phyloP scores from a whole-genome alignment of 2,329 filamentous ascomycete species.

The Fusarium newnesense region DNA sequence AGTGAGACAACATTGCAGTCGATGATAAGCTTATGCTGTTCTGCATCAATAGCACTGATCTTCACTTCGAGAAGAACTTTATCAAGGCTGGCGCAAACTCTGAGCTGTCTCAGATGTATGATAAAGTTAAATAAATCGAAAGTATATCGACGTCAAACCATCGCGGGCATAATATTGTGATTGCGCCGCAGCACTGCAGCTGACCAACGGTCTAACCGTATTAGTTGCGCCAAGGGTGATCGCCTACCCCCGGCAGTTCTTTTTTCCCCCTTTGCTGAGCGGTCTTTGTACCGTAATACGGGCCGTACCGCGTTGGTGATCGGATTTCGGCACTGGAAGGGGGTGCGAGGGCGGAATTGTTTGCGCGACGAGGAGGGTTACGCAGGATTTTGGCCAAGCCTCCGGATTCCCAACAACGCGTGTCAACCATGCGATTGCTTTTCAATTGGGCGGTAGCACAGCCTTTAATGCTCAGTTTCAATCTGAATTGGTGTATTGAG shows the following conservation, averaged over 20 bases:
- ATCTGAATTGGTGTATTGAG: no score
- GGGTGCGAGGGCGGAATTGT: neutral
- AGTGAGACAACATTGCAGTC: neutral
- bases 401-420: neutral
- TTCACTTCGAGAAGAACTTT: neutral
- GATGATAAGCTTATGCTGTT: neutral
- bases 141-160: neutral
- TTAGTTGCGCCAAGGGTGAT: neutral
- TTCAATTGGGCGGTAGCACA: neutral
- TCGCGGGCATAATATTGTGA: neutral
- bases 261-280: neutral
- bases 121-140: neutral
- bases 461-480: accelerated
- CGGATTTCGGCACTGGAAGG: neutral
- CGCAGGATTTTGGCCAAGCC: neutral
- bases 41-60: accelerated
- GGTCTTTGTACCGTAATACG: neutral
- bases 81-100: accelerated
- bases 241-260: neutral
- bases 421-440: neutral
- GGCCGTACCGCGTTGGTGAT: neutral
- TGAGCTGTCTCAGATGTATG: neutral
- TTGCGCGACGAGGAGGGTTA: neutral
- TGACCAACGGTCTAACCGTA: neutral
- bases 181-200: neutral